A percentile compares a stretch with the other conserved stretches of the same genome.
phyloP scores from a whole-genome alignment of 768 basidiomycete species.

The Mycena rebaudengoi region DNA sequence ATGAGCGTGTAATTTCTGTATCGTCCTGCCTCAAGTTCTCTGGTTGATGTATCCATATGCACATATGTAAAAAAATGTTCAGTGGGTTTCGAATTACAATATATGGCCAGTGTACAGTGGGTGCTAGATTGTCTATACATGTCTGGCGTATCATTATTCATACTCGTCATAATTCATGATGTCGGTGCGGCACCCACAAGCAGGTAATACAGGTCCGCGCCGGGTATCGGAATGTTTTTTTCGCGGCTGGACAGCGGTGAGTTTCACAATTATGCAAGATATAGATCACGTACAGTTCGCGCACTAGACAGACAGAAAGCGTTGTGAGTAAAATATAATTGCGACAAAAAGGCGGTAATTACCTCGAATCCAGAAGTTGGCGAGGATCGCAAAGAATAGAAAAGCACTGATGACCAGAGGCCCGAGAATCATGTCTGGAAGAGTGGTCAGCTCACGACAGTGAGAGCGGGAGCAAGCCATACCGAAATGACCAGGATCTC shows the following conservation, averaged over 20 bases:
- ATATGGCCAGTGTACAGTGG: no score
- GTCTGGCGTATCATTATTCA: no score
- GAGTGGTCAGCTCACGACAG: neutral
- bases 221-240: slow-evolving; percentile 46
- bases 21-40: neutral
- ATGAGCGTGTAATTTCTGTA: slow-evolving; percentile 78
- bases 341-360: slow-evolving; percentile 36
- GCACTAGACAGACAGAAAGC: slow-evolving; percentile 48
- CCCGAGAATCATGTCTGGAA: slow-evolving; percentile 79
- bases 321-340: slow-evolving; percentile 9
- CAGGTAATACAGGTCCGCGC: slow-evolving; percentile 28
- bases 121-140: no score
- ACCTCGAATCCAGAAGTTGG: slow-evolving; percentile 91
- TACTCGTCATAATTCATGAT: no score
- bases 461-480: slow-evolving; percentile 26
- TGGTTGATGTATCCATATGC: neutral
- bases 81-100: no score
- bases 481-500: slow-evolving; percentile 94
- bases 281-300: slow-evolving; percentile 60
- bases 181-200: neutral
- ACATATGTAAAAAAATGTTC: no score
- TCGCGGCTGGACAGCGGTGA: slow-evolving; percentile 34
- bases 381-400: slow-evolving; percentile 87
- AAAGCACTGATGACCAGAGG: slow-evolving; percentile 84
- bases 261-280: neutral